A percentile compares a stretch with the other conserved stretches of the same genome.
These are phyloP conservation scores for Amanita rubescens DNA, from an alignment of 768 basidiomycete species.

Conservation along the genomic window DNA sequence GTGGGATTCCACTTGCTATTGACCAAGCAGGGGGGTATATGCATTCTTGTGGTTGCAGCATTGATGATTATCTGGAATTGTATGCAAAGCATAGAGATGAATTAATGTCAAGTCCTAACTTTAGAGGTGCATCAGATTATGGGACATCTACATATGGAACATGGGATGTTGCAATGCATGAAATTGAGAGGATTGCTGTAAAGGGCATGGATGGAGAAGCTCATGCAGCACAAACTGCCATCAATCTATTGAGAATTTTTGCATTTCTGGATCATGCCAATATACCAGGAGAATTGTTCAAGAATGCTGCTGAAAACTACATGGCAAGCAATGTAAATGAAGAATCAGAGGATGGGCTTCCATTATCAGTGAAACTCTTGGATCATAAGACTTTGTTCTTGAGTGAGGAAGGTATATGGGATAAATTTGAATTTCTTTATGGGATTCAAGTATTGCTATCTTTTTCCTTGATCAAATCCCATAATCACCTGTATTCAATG, in stretches of 20 bases:
- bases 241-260: constrained; percentile 11
- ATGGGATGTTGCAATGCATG: constrained; percentile 14
- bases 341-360: not conserved
- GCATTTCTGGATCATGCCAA: constrained; percentile 15
- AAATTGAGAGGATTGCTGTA: constrained; percentile 8
- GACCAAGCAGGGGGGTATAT: constrained; percentile 3
- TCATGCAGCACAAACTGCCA: constrained; percentile 12
- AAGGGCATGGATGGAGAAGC: no score
- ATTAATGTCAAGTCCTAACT: constrained; percentile 7
- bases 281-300: constrained; percentile 11
- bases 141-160: constrained; percentile 12
- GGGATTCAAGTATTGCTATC: no score
- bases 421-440: no score
- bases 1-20: constrained; percentile 6
- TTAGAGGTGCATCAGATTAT: constrained; percentile 13
- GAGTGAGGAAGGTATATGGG: no score
- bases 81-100: constrained; percentile 3
- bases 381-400: no score
- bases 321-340: not conserved
- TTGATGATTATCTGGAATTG: constrained; percentile 10
- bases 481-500: constrained; percentile 1
- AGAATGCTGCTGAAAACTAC: constrained; percentile 7
- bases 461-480: not conserved
- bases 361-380: not conserved
- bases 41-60: constrained; percentile 7